phyloP scores from a whole-genome alignment of 2,329 filamentous ascomycete species.

The Malbranchea zuffiana region DNA sequence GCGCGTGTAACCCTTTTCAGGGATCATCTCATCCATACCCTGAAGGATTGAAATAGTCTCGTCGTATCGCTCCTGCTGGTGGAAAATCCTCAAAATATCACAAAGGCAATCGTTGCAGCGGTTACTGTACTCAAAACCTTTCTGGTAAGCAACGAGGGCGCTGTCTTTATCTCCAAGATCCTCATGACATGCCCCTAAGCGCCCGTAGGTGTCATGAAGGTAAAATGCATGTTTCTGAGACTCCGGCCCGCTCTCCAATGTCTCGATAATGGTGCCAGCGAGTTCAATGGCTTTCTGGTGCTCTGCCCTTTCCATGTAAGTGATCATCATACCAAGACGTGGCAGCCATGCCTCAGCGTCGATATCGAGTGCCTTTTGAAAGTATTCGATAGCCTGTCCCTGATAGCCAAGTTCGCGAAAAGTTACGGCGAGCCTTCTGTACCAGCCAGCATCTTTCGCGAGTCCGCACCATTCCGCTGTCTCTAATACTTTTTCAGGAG shows the following conservation, averaged over 20 bases:
- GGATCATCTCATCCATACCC: conserved; percentile 6
- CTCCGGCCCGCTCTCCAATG: background rate
- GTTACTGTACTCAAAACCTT: background rate
- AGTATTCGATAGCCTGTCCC: conserved; percentile 13
- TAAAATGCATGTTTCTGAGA: background rate
- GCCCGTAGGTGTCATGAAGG: conserved; percentile 1
- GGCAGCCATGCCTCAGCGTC: conserved; percentile 10
- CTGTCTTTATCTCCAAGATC: conserved; percentile 6
- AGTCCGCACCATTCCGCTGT: conserved; percentile 11
- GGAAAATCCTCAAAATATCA: background rate
- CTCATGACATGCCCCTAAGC: conserved; percentile 7
- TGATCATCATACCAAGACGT: conserved; percentile 10
- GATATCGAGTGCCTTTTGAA: conserved; percentile 13
- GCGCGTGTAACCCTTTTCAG: conserved; percentile 4
- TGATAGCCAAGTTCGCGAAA: conserved; percentile 11
- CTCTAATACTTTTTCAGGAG: conserved; percentile 7
- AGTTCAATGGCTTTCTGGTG: conserved; percentile 13
- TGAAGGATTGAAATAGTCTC: conserved; percentile 11
- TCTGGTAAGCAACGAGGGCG: conserved; percentile 4
- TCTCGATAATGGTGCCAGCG: background rate
- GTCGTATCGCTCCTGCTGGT: background rate
- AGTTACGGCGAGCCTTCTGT: conserved; percentile 12
- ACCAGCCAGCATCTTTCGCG: conserved; percentile 15
- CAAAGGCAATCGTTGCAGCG: conserved; percentile 6
- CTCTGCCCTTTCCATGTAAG: conserved; percentile 9